Base-by-base conservation (phyloP, 352 stramenopile species). In the Peronospora belbahrii region DNA sequence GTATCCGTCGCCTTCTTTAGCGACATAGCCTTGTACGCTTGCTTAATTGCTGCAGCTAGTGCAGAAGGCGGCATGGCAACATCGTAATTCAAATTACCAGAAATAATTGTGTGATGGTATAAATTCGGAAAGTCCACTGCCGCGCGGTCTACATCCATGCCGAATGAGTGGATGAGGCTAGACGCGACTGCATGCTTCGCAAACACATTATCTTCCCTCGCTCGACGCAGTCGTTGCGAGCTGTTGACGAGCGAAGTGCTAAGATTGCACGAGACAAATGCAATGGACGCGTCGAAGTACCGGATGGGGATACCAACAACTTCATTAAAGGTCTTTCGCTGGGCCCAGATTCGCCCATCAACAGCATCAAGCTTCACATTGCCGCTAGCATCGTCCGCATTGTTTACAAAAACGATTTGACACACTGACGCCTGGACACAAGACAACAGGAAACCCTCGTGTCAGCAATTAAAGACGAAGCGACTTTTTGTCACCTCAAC, bases 371-470 rank as follows among this genome's bases (percentile, higher is more conserved):
- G 82, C 30, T 79, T 66, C 7, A 89, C 81, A 40, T 89, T 93
- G 6, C 81, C 81, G 36, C 76, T 88, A 4, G 74, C 65, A 15
- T 89, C 78, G 42, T 93, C 81, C 1, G 77, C 75, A 41, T 85
- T 80, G 63, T 89, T 89, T 36, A 89, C 76, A 56, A 93, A 93
- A 6, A 93, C 67, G 37, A 93, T 85, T 56, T 93, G 78, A 48
- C 80, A 88, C 13, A 90, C 72, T 0, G 67, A 65, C 6, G 76
- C 76, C 71, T 89, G 55, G 18, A 6, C 25, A 37, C 22, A 47
- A 17, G 7, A 52, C 19, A 37, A 17, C 20, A 50, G 17, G n/a
- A 31, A 47, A 14, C 11, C 52, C 14, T 42, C n/a, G 7, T 44
- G 30, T 62, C 23, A 62, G 40, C 6, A 48, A n/a, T n/a, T n/a